Percentiles rank a stretch among this genome's conserved stretches.
Conservation (phyloP, 768 basidiomycete species). For the Mycena galericulata region DNA sequence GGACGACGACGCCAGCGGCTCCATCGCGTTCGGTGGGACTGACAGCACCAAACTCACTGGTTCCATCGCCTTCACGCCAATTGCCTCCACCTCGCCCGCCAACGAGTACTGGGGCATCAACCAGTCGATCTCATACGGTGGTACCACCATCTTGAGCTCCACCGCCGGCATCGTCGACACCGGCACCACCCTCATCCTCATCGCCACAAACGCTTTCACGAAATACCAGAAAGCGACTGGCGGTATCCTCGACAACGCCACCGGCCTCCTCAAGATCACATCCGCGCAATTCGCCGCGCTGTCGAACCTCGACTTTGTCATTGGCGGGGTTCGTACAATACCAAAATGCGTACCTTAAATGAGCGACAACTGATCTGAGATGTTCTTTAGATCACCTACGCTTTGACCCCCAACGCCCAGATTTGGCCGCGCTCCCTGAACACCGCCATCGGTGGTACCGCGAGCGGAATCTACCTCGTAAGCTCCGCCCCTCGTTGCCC, state of each 20-base stretch:
- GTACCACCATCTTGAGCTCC: constrained; percentile 55
- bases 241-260: constrained; percentile 50
- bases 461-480: constrained; percentile 51
- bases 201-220: constrained; percentile 45
- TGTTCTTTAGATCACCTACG: constrained; percentile 43
- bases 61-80: constrained; percentile 55
- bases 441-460: constrained; percentile 54
- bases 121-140: constrained; percentile 66
- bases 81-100: constrained; percentile 51
- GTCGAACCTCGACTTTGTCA: constrained; percentile 67
- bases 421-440: constrained; percentile 54
- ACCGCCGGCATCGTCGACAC: constrained; percentile 70
- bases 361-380: neutral
- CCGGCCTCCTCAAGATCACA: constrained; percentile 68
- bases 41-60: constrained; percentile 60
- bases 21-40: constrained; percentile 51
- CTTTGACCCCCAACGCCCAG: constrained; percentile 55
- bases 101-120: constrained; percentile 70
- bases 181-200: constrained; percentile 42
- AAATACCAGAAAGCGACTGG: constrained; percentile 60
- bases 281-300: constrained; percentile 61
- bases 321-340: constrained; percentile 56
- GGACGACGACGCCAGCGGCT: constrained; percentile 53
- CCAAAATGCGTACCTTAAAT: neutral
- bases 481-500: constrained; percentile 31